These are phyloP conservation scores for Candida maesae DNA, from an alignment of 805 yeast species.

Conservation along the genomic window DNA sequence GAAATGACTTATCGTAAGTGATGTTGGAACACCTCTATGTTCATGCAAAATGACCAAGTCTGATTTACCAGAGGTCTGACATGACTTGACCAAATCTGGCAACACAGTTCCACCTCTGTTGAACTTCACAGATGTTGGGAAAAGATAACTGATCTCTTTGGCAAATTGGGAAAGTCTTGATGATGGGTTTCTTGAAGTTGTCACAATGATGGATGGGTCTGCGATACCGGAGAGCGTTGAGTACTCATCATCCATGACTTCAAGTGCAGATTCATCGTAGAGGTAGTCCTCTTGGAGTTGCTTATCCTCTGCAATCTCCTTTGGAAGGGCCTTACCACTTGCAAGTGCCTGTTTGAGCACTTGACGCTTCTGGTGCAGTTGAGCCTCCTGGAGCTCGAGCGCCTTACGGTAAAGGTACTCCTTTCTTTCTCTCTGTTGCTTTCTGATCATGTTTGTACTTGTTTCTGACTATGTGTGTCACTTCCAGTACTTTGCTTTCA, in stretches of 20 bases:
- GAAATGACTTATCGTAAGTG: slow-evolving; percentile 86
- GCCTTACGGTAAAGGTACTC: slow-evolving; percentile 90
- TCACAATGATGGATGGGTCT: slow-evolving; percentile 88
- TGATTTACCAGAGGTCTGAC: slow-evolving; percentile 74
- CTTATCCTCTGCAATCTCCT: slow-evolving; percentile 85
- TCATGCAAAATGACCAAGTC: slow-evolving; percentile 88
- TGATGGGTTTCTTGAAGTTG: slow-evolving; percentile 91
- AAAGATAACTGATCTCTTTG: slow-evolving; percentile 83
- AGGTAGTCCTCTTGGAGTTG: slow-evolving; percentile 76
- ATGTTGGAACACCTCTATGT: slow-evolving; percentile 97
- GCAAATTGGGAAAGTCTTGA: slow-evolving; percentile 85
- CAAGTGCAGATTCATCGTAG: slow-evolving; percentile 74
- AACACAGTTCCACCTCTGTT: slow-evolving; percentile 92
- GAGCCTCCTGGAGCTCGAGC: slow-evolving; percentile 84
- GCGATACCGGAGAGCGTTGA: slow-evolving; percentile 78
- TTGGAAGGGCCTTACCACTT: slow-evolving; percentile 83
- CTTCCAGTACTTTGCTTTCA: too few relatives aligned
- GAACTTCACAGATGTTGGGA: slow-evolving; percentile 84
- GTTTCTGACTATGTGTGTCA: too few relatives aligned
- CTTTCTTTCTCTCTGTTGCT: slow-evolving; percentile 95
- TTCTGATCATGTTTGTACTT: slow-evolving; percentile 49
- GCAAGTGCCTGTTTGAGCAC: slow-evolving; percentile 85
- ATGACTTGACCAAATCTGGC: slow-evolving; percentile 79
- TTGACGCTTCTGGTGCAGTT: slow-evolving; percentile 80
- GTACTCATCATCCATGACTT: slow-evolving; percentile 86